Base-by-base conservation (phyloP, 768 basidiomycete genomes). In the Leccinum longicurvipes region DNA sequence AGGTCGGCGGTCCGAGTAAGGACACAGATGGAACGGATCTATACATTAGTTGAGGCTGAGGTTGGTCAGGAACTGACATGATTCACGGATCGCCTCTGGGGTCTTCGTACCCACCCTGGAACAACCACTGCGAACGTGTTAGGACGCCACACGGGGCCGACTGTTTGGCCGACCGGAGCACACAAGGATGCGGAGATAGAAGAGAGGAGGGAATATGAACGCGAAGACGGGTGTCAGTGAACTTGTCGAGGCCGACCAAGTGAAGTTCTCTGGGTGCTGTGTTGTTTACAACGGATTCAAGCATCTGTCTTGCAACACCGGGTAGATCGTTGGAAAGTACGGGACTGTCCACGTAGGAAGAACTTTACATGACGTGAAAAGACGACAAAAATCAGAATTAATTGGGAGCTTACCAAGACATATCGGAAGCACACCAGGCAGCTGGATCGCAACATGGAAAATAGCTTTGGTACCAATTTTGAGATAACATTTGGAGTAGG, bases 1-100 rank as follows among this genome's bases (percentile, higher is more conserved):
- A 72, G 4, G 64, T 68, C 4, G 69, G 62, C 0, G 84, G 65
- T 9, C 75, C 70, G 1, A 74, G 72, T 8, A 89, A 64, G 15
- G 81, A 78, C 1, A 60, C 54, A 0, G 85, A 81, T 2, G 80
- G 68, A 5, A 78, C 77, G 3, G 80, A 74, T 2, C 87, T 89
- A 56, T 83, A n/a, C n/a, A n/a, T n/a, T n/a, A 82, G 61, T 78
- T 86, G 32, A 88, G 65, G 60, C 89, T 87, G 47, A 86, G 62
- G 1, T 72, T 66, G 12, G 63, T 73, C 31, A 89, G 73, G 15
- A 62, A 63, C 14, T 63, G 71, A 59, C 84, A 84, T 10, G 64
- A 66, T 31, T 68, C 66, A 10, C 77, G 76, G 6, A 73, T 70
- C 3, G 76, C 78, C 12, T 75, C 69, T 32, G 77, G 70, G 1